phyloP scores from a whole-genome alignment of 495 filamentous ascomycete genomes.

The Achaetomiella virescens region DNA sequence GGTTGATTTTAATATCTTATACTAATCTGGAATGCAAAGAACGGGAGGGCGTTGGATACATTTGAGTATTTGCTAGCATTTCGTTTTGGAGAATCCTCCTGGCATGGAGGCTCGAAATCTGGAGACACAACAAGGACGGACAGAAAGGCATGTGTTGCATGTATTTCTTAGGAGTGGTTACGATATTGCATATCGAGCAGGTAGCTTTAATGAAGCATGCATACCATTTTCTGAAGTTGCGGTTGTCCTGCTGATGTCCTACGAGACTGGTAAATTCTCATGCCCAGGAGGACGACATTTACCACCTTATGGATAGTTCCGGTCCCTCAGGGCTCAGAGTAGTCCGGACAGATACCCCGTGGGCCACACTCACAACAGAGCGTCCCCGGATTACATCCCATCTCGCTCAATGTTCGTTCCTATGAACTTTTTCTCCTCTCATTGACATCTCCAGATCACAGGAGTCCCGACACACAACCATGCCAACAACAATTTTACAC shows the following conservation, averaged over 20 bases:
- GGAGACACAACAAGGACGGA: neutral
- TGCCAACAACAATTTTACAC: no score
- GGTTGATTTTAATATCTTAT: neutral
- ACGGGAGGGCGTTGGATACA: conserved; percentile 10
- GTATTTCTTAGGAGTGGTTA: conserved; percentile 12
- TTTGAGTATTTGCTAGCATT: neutral
- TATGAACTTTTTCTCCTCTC: no score
- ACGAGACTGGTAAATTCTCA: no score
- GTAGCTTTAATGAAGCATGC: conserved; percentile 23
- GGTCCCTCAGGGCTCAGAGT: no score
- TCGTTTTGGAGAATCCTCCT: neutral
- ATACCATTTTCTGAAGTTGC: neutral
- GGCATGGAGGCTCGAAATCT: neutral
- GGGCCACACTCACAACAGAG: no score
- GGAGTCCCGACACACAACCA: no score
- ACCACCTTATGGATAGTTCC: no score
- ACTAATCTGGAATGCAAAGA: conserved; percentile 1
- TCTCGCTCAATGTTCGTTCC: no score
- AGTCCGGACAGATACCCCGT: no score
- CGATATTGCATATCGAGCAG: conserved; percentile 30
- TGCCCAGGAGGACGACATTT: no score
- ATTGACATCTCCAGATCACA: no score
- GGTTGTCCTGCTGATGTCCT: neutral
- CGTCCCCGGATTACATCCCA: no score
- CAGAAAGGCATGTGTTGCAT: conserved; percentile 5